phyloP scores from a whole-genome alignment of 2,329 filamentous ascomycete species.

The Hypoxylon rubiginosum region DNA sequence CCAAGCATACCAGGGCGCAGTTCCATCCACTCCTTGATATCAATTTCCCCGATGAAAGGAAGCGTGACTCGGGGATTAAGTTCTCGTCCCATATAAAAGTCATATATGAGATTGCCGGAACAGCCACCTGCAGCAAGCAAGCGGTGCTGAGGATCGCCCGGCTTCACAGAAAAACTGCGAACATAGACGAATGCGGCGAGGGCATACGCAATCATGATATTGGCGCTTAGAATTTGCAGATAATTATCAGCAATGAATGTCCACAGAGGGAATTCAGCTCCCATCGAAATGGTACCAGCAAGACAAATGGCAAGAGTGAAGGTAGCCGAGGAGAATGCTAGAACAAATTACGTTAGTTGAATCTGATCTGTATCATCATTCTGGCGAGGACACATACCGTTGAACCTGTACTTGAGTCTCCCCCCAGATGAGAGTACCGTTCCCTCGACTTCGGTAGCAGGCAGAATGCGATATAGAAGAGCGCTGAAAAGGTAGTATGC shows the following conservation, averaged over 20 bases:
- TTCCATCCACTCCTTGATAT: conserved; percentile 92
- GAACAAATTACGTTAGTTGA: conserved; percentile 35
- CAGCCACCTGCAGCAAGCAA: conserved; percentile 86
- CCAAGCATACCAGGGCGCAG: conserved; percentile 91
- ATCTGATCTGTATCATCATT: neutral
- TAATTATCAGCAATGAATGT: conserved; percentile 94
- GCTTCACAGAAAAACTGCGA: conserved; percentile 83
- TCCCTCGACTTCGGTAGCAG: conserved; percentile 79
- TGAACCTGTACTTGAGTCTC: conserved; percentile 85
- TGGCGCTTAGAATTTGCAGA: conserved; percentile 84
- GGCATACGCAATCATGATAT: conserved; percentile 79
- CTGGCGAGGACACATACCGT: conserved; percentile 64
- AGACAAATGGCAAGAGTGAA: conserved; percentile 78
- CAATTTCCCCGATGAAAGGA: conserved; percentile 85
- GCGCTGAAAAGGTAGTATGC: conserved; percentile 84
- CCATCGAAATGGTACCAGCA: conserved; percentile 81
- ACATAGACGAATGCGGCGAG: conserved; percentile 85
- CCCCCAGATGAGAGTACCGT: conserved; percentile 78
- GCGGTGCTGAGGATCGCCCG: conserved; percentile 78
- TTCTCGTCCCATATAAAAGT: conserved; percentile 97
- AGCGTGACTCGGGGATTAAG: conserved; percentile 88
- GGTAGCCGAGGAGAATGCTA: conserved; percentile 82
- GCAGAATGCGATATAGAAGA: conserved; percentile 80
- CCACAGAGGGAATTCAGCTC: conserved; percentile 89
- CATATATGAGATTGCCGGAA: conserved; percentile 88